phyloP scores from a whole-genome alignment of 352 stramenopile species.

The Plasmopara halstedii region DNA sequence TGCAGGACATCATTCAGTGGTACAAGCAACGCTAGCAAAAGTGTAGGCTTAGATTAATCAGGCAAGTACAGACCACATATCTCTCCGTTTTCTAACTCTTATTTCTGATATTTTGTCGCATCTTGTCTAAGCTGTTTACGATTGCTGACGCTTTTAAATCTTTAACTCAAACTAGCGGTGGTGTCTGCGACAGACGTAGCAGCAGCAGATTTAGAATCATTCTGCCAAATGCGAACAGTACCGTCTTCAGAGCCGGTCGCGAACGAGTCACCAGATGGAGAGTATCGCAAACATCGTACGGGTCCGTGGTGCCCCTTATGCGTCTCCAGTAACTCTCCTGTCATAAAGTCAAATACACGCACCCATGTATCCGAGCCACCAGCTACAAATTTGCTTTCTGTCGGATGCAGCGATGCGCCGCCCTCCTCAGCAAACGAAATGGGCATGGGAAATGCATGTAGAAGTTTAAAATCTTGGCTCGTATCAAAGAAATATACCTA shows the following conservation, averaged over 20 bases:
- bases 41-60: neutral
- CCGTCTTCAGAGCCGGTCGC: constrained; percentile 96
- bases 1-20: constrained; percentile 79
- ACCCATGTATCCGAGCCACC: constrained; percentile 96
- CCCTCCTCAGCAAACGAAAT: constrained; percentile 90
- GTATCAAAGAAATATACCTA: constrained; percentile 94
- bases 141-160: constrained; percentile 3
- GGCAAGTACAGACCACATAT: no score
- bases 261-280: constrained; percentile 89
- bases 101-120: constrained; percentile 11
- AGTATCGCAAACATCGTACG: constrained; percentile 94
- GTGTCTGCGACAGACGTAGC: constrained; percentile 55
- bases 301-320: constrained; percentile 98
- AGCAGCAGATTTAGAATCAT: constrained; percentile 52
- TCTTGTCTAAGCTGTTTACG: constrained; percentile 18
- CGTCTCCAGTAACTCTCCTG: constrained; percentile 89
- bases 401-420: constrained; percentile 82
- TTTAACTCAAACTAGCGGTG: constrained; percentile 16
- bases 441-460: constrained; percentile 75
- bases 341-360: constrained; percentile 92
- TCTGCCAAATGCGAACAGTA: constrained; percentile 96
- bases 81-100: constrained; percentile 15
- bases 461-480: constrained; percentile 40
- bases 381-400: constrained; percentile 82
- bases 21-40: constrained; percentile 46